Evolutionary conservation across 345 rosid genomes (phyloP), one percentile per base, ranked within the genome.

Genomic region (Atalantia buxifolia): DNA sequence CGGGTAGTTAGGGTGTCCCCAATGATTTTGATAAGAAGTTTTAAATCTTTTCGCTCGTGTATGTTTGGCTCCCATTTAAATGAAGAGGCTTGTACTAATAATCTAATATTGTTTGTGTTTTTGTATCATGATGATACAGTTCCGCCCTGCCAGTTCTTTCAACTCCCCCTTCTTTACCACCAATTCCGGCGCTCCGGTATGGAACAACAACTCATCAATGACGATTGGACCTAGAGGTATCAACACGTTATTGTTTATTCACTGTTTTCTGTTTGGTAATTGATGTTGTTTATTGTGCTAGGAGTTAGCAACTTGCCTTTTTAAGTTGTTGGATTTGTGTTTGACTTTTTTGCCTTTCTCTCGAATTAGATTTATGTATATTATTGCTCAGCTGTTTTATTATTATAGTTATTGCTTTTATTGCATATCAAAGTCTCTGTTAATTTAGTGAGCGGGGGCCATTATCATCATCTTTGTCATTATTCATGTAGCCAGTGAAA

Each of bases 151-250:
- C 55, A 92, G 95, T 60, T 88, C 91, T 36, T 86, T 75, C 89
- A 84, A 85, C 81, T 31, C 96, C 22, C 85, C 93, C 0, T 91
- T 88, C 76, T 92, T 86, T 88, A 92, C 98, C 57, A 88, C 97
- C 24, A 94, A 94, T 81, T 90, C 92, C 12, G 97, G 98, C 45
- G 77, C 92, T 83, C 97, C 98, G 0, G 90, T 94, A 53, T 92
- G 89, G 83, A 92, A 92, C 92, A 91, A 94, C 84, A 88, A 83
- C 85, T 89, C 92, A 4, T 91, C 97, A 45, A 66, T 92, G 80
- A 94, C 98, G 31, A 87, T 94, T 74, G 98, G 98, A 72, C 76
- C 87, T 45, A 84, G 98, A 89, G 98, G 98, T 91, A 85, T 14
- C 7, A n/a, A 31, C 14, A 6, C 9, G 53, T 45, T n/a, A 6